Evolutionary conservation across 768 basidiomycete genomes (phyloP), one percentile per base, ranked within the genome.

Genomic region (Tremella mesenterica): DNA sequence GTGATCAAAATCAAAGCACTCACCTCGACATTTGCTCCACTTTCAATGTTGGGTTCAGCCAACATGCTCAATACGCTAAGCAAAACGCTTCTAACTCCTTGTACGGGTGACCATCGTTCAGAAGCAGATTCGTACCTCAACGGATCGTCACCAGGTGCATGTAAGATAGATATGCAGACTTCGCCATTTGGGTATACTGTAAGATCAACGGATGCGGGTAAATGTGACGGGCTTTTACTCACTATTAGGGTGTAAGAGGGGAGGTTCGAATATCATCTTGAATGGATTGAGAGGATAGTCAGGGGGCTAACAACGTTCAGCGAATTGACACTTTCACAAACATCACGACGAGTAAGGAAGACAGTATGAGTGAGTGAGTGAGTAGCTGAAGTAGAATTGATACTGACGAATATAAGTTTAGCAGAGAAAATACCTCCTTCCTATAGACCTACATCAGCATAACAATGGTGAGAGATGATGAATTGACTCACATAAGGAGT

Each of bases 251-350:
- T 99, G 95, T 75, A 96, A 87, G 51, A 99, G 73, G 2, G 93
- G 92, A 2, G 95, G 95, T 41, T 96, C 91, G 66, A 99, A 99
- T 68, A 81, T 89, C 95, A 99, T 97, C 77, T 91, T 96, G 83
- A 97, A 97, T 18, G 95, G 95, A 48, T 88, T 93, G 65, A 99
- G 77, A 28, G 95, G 95, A 75, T 99, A 99, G 70, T 99, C 95
- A 33, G 79, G 71, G 0, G 91, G 91, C 89, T 90, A 54, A 30
- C 44, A 20, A 8, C 41, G 26, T 16, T 48, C 47, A 48, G 29
- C 29, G 18, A 21, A n/a, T n/a, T n/a, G n/a, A n/a, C n/a, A n/a
- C n/a, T n/a, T n/a, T n/a, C n/a, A n/a, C n/a, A n/a, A n/a, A n/a
- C n/a, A n/a, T n/a, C n/a, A n/a, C n/a, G n/a, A n/a, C n/a, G n/a